Percentiles rank a stretch among this genome's conserved stretches.
Evolutionary conservation across 1,284 basidiomycete species (phyloP).

Genomic region (Cutaneotrichosporon daszewskae): DNA sequence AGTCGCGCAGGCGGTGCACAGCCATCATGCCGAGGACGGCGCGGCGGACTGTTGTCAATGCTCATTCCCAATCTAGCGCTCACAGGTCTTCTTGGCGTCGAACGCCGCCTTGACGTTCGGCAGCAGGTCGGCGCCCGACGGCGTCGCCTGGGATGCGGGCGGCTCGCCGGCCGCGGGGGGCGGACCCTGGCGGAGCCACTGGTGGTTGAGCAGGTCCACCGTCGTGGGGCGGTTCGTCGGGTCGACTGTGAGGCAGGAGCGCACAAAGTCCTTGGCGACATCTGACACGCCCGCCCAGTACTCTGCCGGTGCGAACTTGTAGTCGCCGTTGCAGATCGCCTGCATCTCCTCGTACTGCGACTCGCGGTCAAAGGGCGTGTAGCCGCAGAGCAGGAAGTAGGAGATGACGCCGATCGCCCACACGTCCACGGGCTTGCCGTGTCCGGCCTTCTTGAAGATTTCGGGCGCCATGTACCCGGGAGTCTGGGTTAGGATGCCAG

Average conservation of each 20-base stretch:
- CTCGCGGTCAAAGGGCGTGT: constrained; percentile 91
- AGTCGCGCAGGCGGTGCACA: constrained; percentile 63
- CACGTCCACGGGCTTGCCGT: constrained; percentile 91
- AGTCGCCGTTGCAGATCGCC: constrained; percentile 86
- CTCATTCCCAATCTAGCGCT: constrained; percentile 33
- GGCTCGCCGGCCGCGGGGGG: too few relatives aligned
- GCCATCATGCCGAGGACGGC: constrained; percentile 80
- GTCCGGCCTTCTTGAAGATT: constrained; percentile 93
- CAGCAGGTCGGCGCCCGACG: constrained; percentile 65
- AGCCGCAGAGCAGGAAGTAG: constrained; percentile 89
- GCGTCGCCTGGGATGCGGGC: constrained; percentile 52
- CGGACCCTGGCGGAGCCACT: constrained; percentile 73
- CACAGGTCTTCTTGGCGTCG: constrained; percentile 79
- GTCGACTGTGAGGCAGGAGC: constrained; percentile 74
- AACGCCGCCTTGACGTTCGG: constrained; percentile 83
- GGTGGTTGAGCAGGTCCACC: constrained; percentile 62
- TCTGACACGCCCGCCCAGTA: constrained; percentile 82
- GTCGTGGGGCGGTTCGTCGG: constrained; percentile 71
- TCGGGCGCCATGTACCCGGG: constrained; percentile 90
- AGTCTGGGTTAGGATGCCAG: constrained; percentile 15
- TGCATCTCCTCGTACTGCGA: constrained; percentile 83
- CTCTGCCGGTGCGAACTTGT: constrained; percentile 80
- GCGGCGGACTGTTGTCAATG: constrained; percentile 61
- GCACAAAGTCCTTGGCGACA: constrained; percentile 75
- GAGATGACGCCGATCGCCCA: constrained; percentile 98